A percentile compares a stretch with the other conserved stretches of the same genome.
phyloP scores from a whole-genome alignment of 805 yeast genomes.

The Metschnikowia borealis region DNA sequence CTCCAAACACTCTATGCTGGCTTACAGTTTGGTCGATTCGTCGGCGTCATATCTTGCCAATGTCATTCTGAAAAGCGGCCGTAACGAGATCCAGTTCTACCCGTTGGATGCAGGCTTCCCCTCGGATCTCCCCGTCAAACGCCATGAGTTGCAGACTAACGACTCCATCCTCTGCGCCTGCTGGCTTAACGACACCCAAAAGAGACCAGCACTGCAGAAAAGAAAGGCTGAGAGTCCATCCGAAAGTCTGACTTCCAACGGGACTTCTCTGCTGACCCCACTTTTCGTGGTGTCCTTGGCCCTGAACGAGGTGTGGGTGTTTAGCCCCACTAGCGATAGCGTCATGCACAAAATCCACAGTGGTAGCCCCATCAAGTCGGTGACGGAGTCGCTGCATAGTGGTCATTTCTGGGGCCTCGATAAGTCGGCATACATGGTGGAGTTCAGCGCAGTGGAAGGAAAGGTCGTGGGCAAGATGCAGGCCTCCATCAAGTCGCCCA shows the following conservation, averaged over 20 bases:
- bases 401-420: slow-evolving; percentile 24
- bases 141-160: slow-evolving; percentile 40
- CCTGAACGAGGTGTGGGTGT: slow-evolving; percentile 38
- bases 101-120: slow-evolving; percentile 15
- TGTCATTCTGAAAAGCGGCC: slow-evolving; percentile 40
- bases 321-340: slow-evolving; percentile 42
- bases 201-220: slow-evolving; percentile 3
- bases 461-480: slow-evolving; percentile 8
- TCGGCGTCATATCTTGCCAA: slow-evolving; percentile 33
- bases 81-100: slow-evolving; percentile 45
- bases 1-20: slow-evolving; percentile 10
- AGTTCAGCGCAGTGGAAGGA: slow-evolving; percentile 27
- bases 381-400: slow-evolving; percentile 14
- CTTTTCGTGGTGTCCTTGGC: slow-evolving; percentile 31
- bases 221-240: slow-evolving; percentile 1
- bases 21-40: slow-evolving; percentile 24
- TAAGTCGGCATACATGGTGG: slow-evolving; percentile 15
- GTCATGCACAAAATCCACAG: slow-evolving; percentile 31
- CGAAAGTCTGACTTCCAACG: slow-evolving; percentile 1
- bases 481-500: slow-evolving; percentile 7
- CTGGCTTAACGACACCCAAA: slow-evolving; percentile 30
- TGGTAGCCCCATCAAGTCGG: slow-evolving; percentile 18
- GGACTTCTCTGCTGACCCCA: not conserved
- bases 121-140: slow-evolving; percentile 18
- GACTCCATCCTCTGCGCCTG: slow-evolving; percentile 31